Conservation (phyloP, 352 stramenopile genomes). For the Pythium volutum region DNA sequence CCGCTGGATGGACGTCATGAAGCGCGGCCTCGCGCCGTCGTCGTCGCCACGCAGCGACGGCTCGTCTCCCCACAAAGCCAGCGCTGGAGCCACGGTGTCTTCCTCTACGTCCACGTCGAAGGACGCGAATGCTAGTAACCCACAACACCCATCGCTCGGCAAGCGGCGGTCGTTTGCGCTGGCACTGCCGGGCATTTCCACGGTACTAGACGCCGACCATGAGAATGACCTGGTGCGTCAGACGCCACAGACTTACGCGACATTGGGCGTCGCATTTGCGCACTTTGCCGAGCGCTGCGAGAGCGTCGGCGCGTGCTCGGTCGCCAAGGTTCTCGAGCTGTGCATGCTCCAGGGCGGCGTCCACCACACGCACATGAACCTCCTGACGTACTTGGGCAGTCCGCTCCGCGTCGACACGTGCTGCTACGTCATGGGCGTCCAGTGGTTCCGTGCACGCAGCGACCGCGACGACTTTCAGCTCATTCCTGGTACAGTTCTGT, state of each 20-base stretch:
- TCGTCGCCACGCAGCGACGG: conserved; percentile 32
- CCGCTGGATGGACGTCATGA: conserved; percentile 71
- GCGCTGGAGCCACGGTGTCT: not conserved
- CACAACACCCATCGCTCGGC: not conserved
- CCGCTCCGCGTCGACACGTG: conserved; percentile 56
- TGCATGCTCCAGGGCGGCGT: conserved; percentile 76
- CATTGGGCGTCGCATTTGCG: conserved; percentile 30
- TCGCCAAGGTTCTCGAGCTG: conserved; percentile 64
- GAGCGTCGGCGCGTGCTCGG: conserved; percentile 50
- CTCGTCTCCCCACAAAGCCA: conserved; percentile 5
- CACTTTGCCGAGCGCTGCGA: conserved; percentile 58
- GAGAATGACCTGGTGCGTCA: not conserved
- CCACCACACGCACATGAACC: conserved; percentile 81
- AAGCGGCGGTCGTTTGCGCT: conserved; percentile 22
- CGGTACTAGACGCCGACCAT: not conserved
- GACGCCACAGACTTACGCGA: too few species aligned
- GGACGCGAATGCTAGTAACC: conserved; percentile 7
- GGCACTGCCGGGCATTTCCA: conserved; percentile 10
- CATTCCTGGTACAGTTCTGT: conserved; percentile 37
- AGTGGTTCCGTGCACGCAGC: conserved; percentile 73
- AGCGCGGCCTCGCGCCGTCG: conserved; percentile 44
- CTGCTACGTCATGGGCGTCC: conserved; percentile 65
- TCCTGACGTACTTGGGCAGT: conserved; percentile 67
- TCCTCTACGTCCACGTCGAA: conserved; percentile 2
- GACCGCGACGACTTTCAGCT: conserved; percentile 69